These are phyloP conservation scores for Wilhelminamyces savonicus DNA, from an alignment of 805 yeast genomes.

Conservation along the genomic window DNA sequence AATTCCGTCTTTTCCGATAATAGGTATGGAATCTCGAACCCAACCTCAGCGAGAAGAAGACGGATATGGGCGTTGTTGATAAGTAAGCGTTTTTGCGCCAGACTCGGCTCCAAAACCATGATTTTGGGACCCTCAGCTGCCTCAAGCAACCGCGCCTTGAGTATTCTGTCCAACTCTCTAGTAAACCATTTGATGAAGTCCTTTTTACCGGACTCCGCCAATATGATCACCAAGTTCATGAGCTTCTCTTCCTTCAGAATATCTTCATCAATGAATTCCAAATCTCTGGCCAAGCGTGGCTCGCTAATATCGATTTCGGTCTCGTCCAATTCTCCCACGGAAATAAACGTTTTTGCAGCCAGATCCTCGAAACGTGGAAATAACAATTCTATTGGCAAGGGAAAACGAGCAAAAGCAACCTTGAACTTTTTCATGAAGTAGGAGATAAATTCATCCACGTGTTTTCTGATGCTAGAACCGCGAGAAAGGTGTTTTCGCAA, in stretches of 20 bases:
- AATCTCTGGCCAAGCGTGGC: constrained; percentile 28
- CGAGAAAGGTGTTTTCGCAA: constrained; percentile 43
- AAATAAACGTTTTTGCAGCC: constrained; percentile 44
- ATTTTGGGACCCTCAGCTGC: background rate
- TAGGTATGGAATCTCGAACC: constrained; percentile 37
- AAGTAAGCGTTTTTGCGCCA: constrained; percentile 20
- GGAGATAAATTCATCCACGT: constrained; percentile 57
- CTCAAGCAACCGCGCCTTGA: constrained; percentile 15
- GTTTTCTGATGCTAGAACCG: constrained; percentile 43
- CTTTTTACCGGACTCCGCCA: constrained; percentile 39
- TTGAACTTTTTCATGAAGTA: constrained; percentile 60
- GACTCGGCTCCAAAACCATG: constrained; percentile 8
- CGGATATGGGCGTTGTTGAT: constrained; percentile 45
- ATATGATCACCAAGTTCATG: constrained; percentile 44
- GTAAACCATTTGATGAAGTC: constrained; percentile 40
- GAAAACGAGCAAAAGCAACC: constrained; percentile 39
- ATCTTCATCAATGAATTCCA: constrained; percentile 25
- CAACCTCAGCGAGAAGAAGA: constrained; percentile 39
- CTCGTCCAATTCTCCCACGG: constrained; percentile 54
- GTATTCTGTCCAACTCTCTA: constrained; percentile 27
- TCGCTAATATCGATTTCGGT: constrained; percentile 11
- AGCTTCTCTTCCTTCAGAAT: constrained; percentile 40
- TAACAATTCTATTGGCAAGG: constrained; percentile 60
- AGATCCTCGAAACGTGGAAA: constrained; percentile 52
- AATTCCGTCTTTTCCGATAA: constrained; percentile 36